Base-by-base conservation (phyloP, 2,329 filamentous ascomycete species). In the Cytospora leucostoma region DNA sequence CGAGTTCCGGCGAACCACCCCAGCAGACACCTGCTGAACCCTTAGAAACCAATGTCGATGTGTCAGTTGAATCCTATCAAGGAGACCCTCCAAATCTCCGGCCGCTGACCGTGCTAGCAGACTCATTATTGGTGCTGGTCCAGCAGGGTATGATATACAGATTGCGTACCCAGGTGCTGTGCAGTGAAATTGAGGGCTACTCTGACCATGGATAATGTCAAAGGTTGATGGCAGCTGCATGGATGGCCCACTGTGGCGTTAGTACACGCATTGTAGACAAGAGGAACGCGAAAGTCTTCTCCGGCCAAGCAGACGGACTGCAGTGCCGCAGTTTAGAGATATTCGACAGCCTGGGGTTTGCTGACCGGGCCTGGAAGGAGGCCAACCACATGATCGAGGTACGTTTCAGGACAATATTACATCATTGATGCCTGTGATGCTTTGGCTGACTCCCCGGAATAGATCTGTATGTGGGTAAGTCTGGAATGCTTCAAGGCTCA, bases 321-420 rank as follows among this genome's bases (percentile, higher is more conserved):
- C 86, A 90, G 74, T 84, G 82, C 66, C 84, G 88, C 1, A 90
- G 86, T 0, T 77, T 91, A 2, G 87, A 92, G 73, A 89, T 92
- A n/a, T 84, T 92, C 61, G 87, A 92, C 68, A 86, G 84, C 56
- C 89, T 92, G 68, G 88, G 85, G 0, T 84, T 92, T 63, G 86
- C 79, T 2, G 83, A 91, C 66, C 77, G 82, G 5, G 83, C 82
- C 1, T 86, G 85, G 83, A 86, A 86, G 55, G 88, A 91, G 68
- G 81, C 84, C 13, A 89, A 89, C 70, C 86, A 87, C 70, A 84
- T 90, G 77, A 78, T 89, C n/a, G 88, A 89, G 76, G 84, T 88
- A 62, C 17, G 49, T 33, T 13, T 44, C 11, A 72, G 52, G 4
- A 27, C 27, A n/a, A 12, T 32, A 12, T 21, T 33, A 27, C 27